phyloP scores from a whole-genome alignment of 257 asterid species.

The Nicotiana undulata region DNA sequence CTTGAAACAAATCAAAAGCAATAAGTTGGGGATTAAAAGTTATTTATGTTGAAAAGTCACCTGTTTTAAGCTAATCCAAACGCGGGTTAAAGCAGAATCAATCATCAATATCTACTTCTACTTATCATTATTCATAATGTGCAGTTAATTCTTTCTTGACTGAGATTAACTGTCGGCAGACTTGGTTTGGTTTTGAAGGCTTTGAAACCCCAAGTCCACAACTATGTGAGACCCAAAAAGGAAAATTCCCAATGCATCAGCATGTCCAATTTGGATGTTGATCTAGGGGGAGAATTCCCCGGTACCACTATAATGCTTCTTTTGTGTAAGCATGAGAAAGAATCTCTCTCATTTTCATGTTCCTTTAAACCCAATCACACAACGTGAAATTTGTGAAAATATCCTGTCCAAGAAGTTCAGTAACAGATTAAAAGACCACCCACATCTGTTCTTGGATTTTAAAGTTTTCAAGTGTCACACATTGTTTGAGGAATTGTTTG shows the following conservation, averaged over 20 bases:
- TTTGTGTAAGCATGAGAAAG: neutral
- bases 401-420: neutral
- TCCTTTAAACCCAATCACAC: neutral
- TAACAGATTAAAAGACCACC: neutral
- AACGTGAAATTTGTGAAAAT: neutral
- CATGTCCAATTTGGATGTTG: neutral
- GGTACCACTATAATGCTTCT: neutral
- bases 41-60: too few species aligned
- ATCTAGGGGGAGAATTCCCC: too few species aligned
- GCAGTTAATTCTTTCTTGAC: neutral
- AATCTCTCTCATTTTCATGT: neutral
- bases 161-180: neutral
- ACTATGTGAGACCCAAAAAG: neutral
- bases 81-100: neutral
- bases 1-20: too few species aligned
- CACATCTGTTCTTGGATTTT: neutral
- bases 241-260: neutral
- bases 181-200: neutral
- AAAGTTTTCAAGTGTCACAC: too few species aligned
- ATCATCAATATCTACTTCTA: neutral
- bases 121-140: neutral
- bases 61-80: too few species aligned
- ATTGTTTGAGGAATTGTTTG: too few species aligned
- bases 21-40: too few species aligned
- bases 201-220: neutral